Percentiles rank a stretch among this genome's conserved stretches.
phyloP scores from a whole-genome alignment of 805 yeast genomes.

The Lipomyces anomalus region DNA sequence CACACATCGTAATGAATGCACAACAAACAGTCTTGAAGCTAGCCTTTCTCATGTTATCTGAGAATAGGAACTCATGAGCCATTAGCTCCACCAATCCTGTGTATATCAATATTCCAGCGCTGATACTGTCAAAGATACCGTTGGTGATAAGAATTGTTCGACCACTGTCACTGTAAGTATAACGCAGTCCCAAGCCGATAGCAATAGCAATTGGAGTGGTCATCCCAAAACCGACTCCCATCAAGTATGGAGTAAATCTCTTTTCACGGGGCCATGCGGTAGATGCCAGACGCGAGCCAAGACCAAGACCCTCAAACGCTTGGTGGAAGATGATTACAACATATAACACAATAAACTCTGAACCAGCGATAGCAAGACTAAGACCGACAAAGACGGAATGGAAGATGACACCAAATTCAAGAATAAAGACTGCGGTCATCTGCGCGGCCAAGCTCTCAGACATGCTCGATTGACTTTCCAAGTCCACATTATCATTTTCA shows the following conservation, averaged over 20 bases:
- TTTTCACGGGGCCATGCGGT: conserved; percentile 48
- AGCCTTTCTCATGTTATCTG: conserved; percentile 39
- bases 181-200: conserved; percentile 64
- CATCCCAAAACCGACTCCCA: conserved; percentile 47
- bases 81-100: conserved; percentile 67
- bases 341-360: conserved; percentile 62
- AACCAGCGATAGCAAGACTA: conserved; percentile 72
- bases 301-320: conserved; percentile 70
- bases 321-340: conserved; percentile 52
- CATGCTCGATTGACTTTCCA: neutral
- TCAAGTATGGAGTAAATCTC: conserved; percentile 46
- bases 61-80: conserved; percentile 63
- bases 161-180: conserved; percentile 36
- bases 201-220: conserved; percentile 66
- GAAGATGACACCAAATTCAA: conserved; percentile 75
- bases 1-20: conserved; percentile 29
- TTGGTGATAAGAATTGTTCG: conserved; percentile 39
- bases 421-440: conserved; percentile 45
- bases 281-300: conserved; percentile 61
- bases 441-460: conserved; percentile 24
- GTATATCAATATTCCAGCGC: conserved; percentile 66
- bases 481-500: neutral
- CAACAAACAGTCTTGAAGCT: conserved; percentile 38
- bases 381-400: conserved; percentile 79
- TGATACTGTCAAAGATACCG: conserved; percentile 62